Percentiles rank a stretch among this genome's conserved stretches.
Evolutionary conservation across 208 protist genomes (phyloP).

Genomic region (Acanthamoeba lugdunensis): DNA sequence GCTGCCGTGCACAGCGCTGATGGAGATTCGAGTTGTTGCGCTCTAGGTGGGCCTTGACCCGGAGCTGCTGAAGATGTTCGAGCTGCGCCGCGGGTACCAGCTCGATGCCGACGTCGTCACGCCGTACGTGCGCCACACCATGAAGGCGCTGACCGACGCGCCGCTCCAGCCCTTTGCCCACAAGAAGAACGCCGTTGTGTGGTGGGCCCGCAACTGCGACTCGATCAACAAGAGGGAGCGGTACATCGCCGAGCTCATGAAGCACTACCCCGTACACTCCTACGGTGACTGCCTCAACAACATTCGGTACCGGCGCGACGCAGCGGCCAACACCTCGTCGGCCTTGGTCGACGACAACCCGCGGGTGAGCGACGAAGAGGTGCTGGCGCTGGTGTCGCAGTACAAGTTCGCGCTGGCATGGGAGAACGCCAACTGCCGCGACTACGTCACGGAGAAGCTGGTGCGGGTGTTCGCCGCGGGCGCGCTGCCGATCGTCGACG

Average conservation of each 20-base stretch:
- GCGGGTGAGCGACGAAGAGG: background rate
- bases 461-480: conserved; percentile 3
- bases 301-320: background rate
- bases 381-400: conserved; percentile 7
- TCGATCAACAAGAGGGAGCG: conserved; percentile 49
- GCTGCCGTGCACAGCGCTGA: too few species aligned
- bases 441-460: conserved; percentile 79
- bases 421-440: conserved; percentile 72
- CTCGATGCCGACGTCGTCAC: conserved; percentile 36
- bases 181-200: conserved; percentile 67
- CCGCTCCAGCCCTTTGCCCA: background rate
- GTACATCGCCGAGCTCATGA: conserved; percentile 59
- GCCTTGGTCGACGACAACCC: too few species aligned
- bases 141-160: background rate
- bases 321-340: too few species aligned
- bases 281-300: conserved; percentile 36
- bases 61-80: background rate
- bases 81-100: conserved; percentile 35
- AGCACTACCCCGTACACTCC: conserved; percentile 61
- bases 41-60: background rate
- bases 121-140: background rate
- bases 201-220: conserved; percentile 39
- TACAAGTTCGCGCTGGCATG: conserved; percentile 69
- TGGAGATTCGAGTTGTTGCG: too few species aligned
- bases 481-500: conserved; percentile 58